Percentiles rank a stretch among this genome's conserved stretches.
Evolutionary conservation across 2,329 filamentous ascomycete genomes (phyloP).

Genomic region (Elsinoe perseae): DNA sequence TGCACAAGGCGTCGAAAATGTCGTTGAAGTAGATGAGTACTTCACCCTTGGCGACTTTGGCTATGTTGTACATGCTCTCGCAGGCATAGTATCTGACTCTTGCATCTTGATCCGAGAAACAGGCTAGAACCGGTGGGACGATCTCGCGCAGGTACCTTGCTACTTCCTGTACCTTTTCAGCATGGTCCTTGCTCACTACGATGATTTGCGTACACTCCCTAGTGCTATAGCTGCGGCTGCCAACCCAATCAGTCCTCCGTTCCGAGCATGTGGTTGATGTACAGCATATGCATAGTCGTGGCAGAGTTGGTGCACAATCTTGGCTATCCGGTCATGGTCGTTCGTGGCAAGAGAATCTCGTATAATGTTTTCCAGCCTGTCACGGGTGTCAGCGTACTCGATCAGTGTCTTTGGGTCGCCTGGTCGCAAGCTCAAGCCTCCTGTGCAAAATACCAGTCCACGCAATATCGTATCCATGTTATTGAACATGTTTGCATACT

Average conservation of each 20-base stretch:
- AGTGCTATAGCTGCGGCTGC: constrained; percentile 93
- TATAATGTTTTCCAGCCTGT: constrained; percentile 80
- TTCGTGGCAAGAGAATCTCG: constrained; percentile 69
- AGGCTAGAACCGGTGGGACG: constrained; percentile 90
- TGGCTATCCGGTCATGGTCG: constrained; percentile 72
- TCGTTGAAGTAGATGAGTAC: constrained; percentile 97
- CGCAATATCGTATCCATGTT: neutral
- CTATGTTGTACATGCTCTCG: constrained; percentile 99
- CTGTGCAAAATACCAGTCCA: neutral
- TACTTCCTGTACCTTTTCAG: constrained; percentile 58
- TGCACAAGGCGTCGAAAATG: constrained; percentile 94
- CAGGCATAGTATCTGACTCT: constrained; percentile 96
- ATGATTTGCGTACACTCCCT: constrained; percentile 60
- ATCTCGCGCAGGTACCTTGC: constrained; percentile 88
- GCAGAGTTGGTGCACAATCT: constrained; percentile 90
- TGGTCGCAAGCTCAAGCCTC: neutral
- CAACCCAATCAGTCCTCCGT: constrained; percentile 90
- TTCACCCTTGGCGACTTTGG: constrained; percentile 97
- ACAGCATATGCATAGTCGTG: constrained; percentile 97
- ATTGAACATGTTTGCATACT: constrained; percentile 29
- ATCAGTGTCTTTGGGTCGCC: neutral
- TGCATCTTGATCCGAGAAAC: constrained; percentile 97
- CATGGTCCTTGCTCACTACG: neutral
- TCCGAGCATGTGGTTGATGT: constrained; percentile 90
- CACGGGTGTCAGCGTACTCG: neutral